Evolutionary conservation across 2,329 filamentous ascomycete species (phyloP).

Genomic region (Tolypocladium ovalisporum): DNA sequence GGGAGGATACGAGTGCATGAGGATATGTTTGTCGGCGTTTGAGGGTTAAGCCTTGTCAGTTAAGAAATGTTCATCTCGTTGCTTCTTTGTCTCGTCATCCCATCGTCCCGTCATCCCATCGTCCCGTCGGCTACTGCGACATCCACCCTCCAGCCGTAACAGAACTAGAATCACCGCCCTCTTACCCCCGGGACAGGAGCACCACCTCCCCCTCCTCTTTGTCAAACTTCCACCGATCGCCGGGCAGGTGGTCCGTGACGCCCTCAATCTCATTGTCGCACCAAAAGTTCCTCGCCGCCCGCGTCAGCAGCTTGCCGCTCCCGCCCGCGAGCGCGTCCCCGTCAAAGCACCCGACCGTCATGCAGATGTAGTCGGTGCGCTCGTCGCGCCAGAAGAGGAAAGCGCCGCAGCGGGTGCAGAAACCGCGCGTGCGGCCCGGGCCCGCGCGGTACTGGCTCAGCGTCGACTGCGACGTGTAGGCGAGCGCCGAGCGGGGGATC

Average conservation of each 20-base stretch:
- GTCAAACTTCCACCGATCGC: slow-evolving; percentile 12
- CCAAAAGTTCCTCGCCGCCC: slow-evolving; percentile 26
- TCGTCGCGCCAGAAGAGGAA: neutral
- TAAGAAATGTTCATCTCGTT: neutral
- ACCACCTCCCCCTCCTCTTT: slow-evolving; percentile 12
- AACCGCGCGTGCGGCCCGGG: neutral
- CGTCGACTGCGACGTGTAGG: neutral
- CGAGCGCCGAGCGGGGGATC: slow-evolving; percentile 19
- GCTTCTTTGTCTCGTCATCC: neutral
- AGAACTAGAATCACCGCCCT: neutral
- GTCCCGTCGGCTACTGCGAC: neutral
- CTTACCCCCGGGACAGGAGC: slow-evolving; percentile 3
- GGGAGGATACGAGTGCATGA: neutral
- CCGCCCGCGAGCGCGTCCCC: slow-evolving; percentile 24
- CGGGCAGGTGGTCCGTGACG: slow-evolving; percentile 31
- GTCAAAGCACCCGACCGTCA: slow-evolving; percentile 35
- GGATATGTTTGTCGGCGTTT: neutral
- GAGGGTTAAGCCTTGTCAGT: neutral
- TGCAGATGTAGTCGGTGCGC: slow-evolving; percentile 24
- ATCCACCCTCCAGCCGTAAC: neutral
- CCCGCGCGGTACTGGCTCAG: neutral
- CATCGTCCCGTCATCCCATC: neutral
- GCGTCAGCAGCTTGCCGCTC: slow-evolving; percentile 28
- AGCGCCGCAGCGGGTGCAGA: neutral
- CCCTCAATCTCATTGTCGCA: slow-evolving; percentile 35